Evolutionary conservation across 176 grass and related monocot species (phyloP), one percentile per base, ranked within the genome.

Genomic region (Elymus sibiricus): DNA sequence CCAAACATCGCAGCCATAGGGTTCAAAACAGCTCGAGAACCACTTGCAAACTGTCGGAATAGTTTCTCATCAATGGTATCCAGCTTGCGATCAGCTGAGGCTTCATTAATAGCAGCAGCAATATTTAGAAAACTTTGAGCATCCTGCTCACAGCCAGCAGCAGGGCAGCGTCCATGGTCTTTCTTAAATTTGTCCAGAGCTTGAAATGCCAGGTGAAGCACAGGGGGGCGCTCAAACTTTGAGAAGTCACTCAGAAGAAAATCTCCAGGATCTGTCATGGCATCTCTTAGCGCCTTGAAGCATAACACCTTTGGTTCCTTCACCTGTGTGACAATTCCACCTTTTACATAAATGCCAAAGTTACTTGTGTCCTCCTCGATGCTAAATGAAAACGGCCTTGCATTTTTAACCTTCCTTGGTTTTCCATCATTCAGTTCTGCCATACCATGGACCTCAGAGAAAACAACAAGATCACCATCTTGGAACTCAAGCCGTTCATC

Each of bases 1-100:
- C 94, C 94, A 93, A 95, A 93, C 83, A 89, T 87, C 46, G 94
- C 88, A 29, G 94, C 91, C 94, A 95, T 95, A 71, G 94, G 94
- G 59, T 89, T 95, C 86, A 95, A 89, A 42, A 93, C 75, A 74
- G 94, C 91, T 77, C 65, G 24, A 64, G 94, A 91, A 82, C 91
- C 94, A 89, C 85, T 84, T 87, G 89, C 86, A 79, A 95, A 91
- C 64, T 89, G 64, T 17, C 6, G 11, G 44, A 95, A 85, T 56
- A 95, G 73, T 40, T 89, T 90, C 37, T 90, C 80, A 42, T 91
- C 86, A 65, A 93, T 85, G 5, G 64, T 53, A 22, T 87, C 86
- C 68, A 85, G 80, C 66, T 78, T 83, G 43, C 70, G 21, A 27
- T 86, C 81, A 82, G 51, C 40, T 7, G 70, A 79, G 24, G 60